Base-by-base conservation (phyloP, 2,329 filamentous ascomycete species). In the Sporothrix phasma region DNA sequence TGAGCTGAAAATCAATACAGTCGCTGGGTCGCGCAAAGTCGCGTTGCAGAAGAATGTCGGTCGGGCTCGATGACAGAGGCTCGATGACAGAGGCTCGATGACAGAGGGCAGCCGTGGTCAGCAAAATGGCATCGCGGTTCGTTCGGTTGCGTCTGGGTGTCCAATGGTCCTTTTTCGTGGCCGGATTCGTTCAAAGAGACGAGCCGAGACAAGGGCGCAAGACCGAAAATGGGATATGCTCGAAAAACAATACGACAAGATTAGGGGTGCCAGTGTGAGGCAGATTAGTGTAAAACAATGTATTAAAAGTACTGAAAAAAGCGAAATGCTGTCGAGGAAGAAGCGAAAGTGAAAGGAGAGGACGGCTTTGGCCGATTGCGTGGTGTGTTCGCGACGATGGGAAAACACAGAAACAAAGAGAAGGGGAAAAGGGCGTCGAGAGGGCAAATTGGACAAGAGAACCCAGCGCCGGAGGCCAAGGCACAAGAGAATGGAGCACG, bases 91-190 rank as follows among this genome's bases (percentile, higher is more conserved):
- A 24, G 10, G 51, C n/a, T 19, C 51, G n/a, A 22, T 4, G 5
- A 37, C 39, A 31, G 31, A 39, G 31, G 19, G 31, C 31, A 31
- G 45, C 6, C 15, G 56, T 45, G 56, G 37, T 59, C 51, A 59
- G 56, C 56, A 59, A 11, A 31, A 59, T n/a, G 24, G 7, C 56
- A 59, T 59, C n/a, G 56, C 56, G 39, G 15, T 22, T 59, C 54
- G 37, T 19, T 24, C 22, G 54, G 15, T n/a, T n/a, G n/a, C n/a
- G n/a, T n/a, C n/a, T 22, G 3, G 5, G 19, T 58, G 22, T 43
- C 15, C 19, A 11, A 47, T 47, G 19, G 41, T 43, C 6, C 17
- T 19, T 53, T n/a, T 10, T 26, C 29, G 47, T 53, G 15, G 54
- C 24, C 54, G 34, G 54, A 29, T 58, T 37, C 17, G 37, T 59